A percentile compares a stretch with the other conserved stretches of the same genome.
Evolutionary conservation across 441 rosid species (phyloP).

Genomic region (Populus hybrid): DNA sequence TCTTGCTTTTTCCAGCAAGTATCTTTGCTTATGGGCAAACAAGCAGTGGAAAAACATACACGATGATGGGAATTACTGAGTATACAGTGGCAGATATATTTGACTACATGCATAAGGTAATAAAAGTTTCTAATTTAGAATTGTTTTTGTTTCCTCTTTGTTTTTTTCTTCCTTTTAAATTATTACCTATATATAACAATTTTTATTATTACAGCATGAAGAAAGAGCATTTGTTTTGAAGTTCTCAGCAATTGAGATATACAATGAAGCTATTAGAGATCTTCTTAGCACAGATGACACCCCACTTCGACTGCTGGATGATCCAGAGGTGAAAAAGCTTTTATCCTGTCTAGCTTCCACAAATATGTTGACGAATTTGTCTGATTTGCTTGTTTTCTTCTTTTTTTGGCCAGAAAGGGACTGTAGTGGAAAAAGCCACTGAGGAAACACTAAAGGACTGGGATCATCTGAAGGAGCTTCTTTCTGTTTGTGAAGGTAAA

Average conservation of each 20-base stretch:
- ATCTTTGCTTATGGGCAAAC: slow-evolving; percentile 87
- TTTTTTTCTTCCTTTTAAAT: neutral
- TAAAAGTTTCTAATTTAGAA: neutral
- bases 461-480: slow-evolving; percentile 42
- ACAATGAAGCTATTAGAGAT: slow-evolving; percentile 33
- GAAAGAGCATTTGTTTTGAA: slow-evolving; percentile 36
- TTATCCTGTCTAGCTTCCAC: neutral
- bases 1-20: slow-evolving; percentile 46
- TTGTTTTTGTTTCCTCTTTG: neutral
- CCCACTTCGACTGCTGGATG: slow-evolving; percentile 33
- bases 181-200: neutral
- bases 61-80: slow-evolving; percentile 41
- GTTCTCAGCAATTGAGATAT: slow-evolving; percentile 35
- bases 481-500: slow-evolving; percentile 74
- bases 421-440: slow-evolving; percentile 40
- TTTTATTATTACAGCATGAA: slow-evolving; percentile 16
- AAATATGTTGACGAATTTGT: neutral
- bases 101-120: slow-evolving; percentile 51
- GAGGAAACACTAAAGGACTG: slow-evolving; percentile 47
- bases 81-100: slow-evolving; percentile 55
- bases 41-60: slow-evolving; percentile 24
- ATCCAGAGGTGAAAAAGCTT: slow-evolving; percentile 25
- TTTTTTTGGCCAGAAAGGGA: slow-evolving; percentile 59
- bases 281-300: slow-evolving; percentile 25
- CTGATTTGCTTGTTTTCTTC: neutral